These are phyloP conservation scores for Sanguinoderma infundibulare DNA, from an alignment of 1,284 basidiomycete genomes.

Conservation along the genomic window DNA sequence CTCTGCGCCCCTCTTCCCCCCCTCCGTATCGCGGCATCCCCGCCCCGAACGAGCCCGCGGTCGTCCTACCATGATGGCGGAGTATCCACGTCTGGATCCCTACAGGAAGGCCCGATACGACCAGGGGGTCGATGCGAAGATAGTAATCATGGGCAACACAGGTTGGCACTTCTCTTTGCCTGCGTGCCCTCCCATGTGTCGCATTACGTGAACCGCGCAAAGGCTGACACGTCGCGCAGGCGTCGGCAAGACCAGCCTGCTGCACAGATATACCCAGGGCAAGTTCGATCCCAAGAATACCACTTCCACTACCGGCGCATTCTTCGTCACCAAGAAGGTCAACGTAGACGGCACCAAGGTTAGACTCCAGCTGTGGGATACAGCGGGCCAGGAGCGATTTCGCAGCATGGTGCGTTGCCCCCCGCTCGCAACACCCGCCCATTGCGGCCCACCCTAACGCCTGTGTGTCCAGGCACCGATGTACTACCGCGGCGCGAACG, in stretches of 20 bases:
- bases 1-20: conserved; percentile 22
- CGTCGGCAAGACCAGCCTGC: conserved; percentile 94
- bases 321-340: conserved; percentile 95
- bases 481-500: conserved; percentile 99
- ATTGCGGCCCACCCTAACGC: conserved; percentile 17
- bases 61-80: conserved; percentile 35
- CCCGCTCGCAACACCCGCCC: conserved; percentile 12
- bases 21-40: conserved; percentile 20
- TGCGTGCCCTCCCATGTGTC: background rate
- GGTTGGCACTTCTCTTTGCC: conserved; percentile 48
- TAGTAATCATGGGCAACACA: conserved; percentile 96
- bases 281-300: conserved; percentile 87
- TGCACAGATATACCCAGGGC: conserved; percentile 92
- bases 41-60: conserved; percentile 29
- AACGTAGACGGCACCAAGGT: conserved; percentile 88
- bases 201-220: background rate
- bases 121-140: conserved; percentile 91
- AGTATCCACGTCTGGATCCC: conserved; percentile 56
- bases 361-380: conserved; percentile 90
- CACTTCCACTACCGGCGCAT: conserved; percentile 92
- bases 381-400: conserved; percentile 97
- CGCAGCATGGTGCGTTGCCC: conserved; percentile 79
- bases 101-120: conserved; percentile 71
- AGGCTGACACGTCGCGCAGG: conserved; percentile 47
- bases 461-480: conserved; percentile 79